Conservation (phyloP, 1,284 basidiomycete genomes). For the Schizopora paradoxa region DNA sequence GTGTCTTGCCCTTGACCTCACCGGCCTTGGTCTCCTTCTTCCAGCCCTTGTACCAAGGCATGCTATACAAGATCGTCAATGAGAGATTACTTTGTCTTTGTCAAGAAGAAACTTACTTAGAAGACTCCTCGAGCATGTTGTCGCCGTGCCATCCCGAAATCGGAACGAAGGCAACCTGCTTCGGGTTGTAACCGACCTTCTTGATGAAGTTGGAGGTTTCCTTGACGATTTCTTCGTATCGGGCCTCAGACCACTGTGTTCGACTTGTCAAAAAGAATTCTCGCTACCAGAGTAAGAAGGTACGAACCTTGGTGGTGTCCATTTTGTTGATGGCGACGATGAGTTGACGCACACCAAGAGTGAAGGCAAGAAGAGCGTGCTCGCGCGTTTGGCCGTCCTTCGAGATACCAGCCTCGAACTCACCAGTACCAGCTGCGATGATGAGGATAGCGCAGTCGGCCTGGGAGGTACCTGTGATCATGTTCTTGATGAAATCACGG, state of each 20-base stretch:
- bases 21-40: conserved; percentile 93
- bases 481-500: conserved; percentile 99
- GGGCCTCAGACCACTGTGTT: conserved; percentile 91
- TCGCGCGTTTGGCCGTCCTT: conserved; percentile 99
- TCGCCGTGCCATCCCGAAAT: conserved; percentile 99
- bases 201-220: conserved; percentile 99
- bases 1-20: conserved; percentile 94
- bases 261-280: conserved; percentile 16
- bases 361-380: conserved; percentile 99
- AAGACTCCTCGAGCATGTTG: conserved; percentile 99
- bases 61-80: conserved; percentile 47
- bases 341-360: conserved; percentile 99
- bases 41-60: conserved; percentile 99
- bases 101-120: conserved; percentile 56
- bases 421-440: conserved; percentile 98
- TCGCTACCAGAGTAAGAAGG: conserved; percentile 19
- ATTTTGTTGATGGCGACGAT: conserved; percentile 99
- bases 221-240: conserved; percentile 99
- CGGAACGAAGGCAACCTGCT: conserved; percentile 96
- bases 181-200: conserved; percentile 99
- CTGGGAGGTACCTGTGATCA: conserved; percentile 99
- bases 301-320: conserved; percentile 88
- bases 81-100: conserved; percentile 11
- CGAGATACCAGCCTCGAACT: conserved; percentile 99
- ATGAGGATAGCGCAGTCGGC: conserved; percentile 99